Percentiles rank a stretch among this genome's conserved stretches.
phyloP scores from a whole-genome alignment of 768 basidiomycete genomes.

The Agrocybe chaxingu region DNA sequence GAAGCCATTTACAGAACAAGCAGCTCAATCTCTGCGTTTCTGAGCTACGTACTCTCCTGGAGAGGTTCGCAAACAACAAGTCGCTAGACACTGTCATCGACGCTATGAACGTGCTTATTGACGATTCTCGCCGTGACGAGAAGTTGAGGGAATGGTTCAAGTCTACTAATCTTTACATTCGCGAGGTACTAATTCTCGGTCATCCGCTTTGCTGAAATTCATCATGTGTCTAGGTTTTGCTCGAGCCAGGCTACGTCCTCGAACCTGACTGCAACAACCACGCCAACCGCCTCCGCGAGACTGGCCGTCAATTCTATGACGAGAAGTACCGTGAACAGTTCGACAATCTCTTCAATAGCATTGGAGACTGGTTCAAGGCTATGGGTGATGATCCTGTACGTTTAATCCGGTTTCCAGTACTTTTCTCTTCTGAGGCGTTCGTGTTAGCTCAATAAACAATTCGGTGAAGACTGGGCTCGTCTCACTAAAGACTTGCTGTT shows the following conservation, averaged over 20 bases:
- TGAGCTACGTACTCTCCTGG: slow-evolving; percentile 78
- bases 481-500: slow-evolving; percentile 85
- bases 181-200: slow-evolving; percentile 41
- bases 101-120: slow-evolving; percentile 66
- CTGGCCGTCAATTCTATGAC: slow-evolving; percentile 77
- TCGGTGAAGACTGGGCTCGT: slow-evolving; percentile 81
- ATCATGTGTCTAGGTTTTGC: slow-evolving; percentile 44
- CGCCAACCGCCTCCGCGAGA: slow-evolving; percentile 60
- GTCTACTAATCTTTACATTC: slow-evolving; percentile 57
- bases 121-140: slow-evolving; percentile 72
- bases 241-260: slow-evolving; percentile 86
- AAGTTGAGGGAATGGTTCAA: slow-evolving; percentile 75
- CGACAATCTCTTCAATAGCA: slow-evolving; percentile 69
- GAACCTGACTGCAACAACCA: slow-evolving; percentile 70
- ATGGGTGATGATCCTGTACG: slow-evolving; percentile 77
- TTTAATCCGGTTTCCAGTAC: background rate
- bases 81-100: slow-evolving; percentile 68
- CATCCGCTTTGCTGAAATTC: background rate
- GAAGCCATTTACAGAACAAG: slow-evolving; percentile 37
- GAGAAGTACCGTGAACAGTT: slow-evolving; percentile 66
- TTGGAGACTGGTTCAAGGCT: slow-evolving; percentile 77
- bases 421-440: no score
- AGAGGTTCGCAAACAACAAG: slow-evolving; percentile 82
- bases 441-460: slow-evolving; percentile 55
- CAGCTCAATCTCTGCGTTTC: slow-evolving; percentile 51